phyloP scores from a whole-genome alignment of 176 grass and related monocot species.

The Avena insularis region DNA sequence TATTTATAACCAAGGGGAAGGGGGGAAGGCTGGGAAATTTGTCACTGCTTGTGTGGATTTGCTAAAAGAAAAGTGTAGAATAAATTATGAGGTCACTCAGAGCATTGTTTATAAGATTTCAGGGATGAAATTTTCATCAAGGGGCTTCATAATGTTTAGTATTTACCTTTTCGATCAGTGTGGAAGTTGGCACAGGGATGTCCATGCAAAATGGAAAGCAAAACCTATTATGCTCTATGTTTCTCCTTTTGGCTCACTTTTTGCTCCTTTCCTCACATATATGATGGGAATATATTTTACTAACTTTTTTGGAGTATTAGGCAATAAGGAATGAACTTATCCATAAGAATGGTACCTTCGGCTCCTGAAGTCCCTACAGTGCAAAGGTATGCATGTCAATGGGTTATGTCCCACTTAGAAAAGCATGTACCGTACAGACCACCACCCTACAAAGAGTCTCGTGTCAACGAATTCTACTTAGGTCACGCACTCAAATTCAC shows the following conservation, averaged over 20 bases:
- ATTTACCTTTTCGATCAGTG: neutral
- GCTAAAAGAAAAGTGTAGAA: conserved; percentile 30
- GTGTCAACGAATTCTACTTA: neutral
- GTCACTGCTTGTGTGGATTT: conserved; percentile 42
- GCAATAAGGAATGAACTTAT: conserved; percentile 55
- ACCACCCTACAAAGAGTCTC: neutral
- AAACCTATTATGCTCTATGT: conserved; percentile 39
- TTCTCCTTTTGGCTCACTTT: conserved; percentile 19
- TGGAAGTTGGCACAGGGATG: conserved; percentile 20
- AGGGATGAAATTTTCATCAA: conserved; percentile 7
- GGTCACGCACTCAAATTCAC: neutral
- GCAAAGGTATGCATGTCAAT: neutral
- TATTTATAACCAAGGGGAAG: conserved; percentile 66
- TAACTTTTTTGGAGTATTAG: conserved; percentile 47
- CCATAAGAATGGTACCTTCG: conserved; percentile 48
- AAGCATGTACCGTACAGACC: neutral
- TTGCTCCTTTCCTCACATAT: conserved; percentile 41
- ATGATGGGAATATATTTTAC: conserved; percentile 37
- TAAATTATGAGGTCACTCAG: conserved; percentile 40
- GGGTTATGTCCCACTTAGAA: conserved; percentile 33
- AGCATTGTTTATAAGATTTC: neutral
- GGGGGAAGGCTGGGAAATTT: conserved; percentile 32
- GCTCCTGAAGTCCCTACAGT: conserved; percentile 31
- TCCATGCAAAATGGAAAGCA: conserved; percentile 39
- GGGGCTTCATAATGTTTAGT: neutral